These are phyloP conservation scores for Claviceps paspali DNA, from an alignment of 2,329 filamentous ascomycete genomes.

Conservation along the genomic window DNA sequence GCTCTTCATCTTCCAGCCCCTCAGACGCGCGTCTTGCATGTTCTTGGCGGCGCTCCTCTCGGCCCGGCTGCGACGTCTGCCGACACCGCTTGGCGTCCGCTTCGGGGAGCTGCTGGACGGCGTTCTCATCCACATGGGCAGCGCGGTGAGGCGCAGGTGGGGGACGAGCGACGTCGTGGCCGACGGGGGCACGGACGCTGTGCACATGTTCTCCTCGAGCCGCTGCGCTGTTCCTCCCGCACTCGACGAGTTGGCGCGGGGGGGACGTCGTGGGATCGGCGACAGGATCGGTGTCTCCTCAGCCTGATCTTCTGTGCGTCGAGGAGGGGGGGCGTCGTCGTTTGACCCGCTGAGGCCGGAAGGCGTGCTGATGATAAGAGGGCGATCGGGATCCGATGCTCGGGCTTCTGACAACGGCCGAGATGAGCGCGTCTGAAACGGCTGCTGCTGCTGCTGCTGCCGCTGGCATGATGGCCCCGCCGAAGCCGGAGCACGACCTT, in stretches of 20 bases:
- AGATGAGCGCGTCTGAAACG: neutral
- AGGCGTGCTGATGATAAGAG: constrained; percentile 46
- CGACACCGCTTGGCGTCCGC: constrained; percentile 27
- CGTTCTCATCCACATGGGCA: constrained; percentile 21
- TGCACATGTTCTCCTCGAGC: no score
- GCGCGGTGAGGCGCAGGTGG: constrained; percentile 7
- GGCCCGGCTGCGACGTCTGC: constrained; percentile 36
- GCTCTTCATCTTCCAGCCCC: constrained; percentile 37
- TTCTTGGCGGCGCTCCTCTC: constrained; percentile 47
- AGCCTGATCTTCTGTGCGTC: no score
- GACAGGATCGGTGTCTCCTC: constrained; percentile 34
- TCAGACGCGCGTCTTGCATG: constrained; percentile 42
- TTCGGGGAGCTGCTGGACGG: constrained; percentile 18
- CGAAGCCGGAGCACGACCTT: neutral
- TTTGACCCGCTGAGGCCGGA: constrained; percentile 38
- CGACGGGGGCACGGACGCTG: constrained; percentile 32
- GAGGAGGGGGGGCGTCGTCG: constrained; percentile 27
- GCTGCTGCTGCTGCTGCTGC: no score
- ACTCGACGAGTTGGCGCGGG: constrained; percentile 19
- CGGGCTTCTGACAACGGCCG: constrained; percentile 1
- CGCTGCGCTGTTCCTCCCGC: constrained; percentile 34
- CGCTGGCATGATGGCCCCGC: neutral
- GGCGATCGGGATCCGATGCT: constrained; percentile 28
- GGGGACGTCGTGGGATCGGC: constrained; percentile 36
- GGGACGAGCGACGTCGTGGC: constrained; percentile 6